Evolutionary conservation across 2,329 filamentous ascomycete species (phyloP).

Genomic region (Exophiala lecanii-corni): DNA sequence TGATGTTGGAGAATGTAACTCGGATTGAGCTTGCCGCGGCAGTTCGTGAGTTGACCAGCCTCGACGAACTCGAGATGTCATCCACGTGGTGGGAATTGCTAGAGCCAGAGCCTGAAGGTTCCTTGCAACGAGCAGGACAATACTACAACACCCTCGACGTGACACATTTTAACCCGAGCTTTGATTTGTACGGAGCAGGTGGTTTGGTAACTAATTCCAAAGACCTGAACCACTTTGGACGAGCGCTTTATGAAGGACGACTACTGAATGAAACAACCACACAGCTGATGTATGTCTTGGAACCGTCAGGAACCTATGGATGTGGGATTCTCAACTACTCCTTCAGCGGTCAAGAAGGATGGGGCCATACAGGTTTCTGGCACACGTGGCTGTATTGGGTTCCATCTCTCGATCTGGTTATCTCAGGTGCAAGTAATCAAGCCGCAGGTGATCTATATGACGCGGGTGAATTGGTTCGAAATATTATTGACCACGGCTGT

Average conservation of each 20-base stretch:
- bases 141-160: slow-evolving; percentile 6
- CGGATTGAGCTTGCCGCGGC: slow-evolving; percentile 9
- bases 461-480: slow-evolving; percentile 8
- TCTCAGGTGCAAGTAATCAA: slow-evolving; percentile 10
- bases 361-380: slow-evolving; percentile 12
- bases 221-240: slow-evolving; percentile 10
- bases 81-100: slow-evolving; percentile 11
- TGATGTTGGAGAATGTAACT: slow-evolving; percentile 10
- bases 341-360: slow-evolving; percentile 6
- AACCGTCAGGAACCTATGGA: slow-evolving; percentile 10
- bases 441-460: slow-evolving; percentile 5
- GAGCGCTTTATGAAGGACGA: slow-evolving; percentile 10
- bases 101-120: slow-evolving; percentile 6
- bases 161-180: slow-evolving; percentile 9
- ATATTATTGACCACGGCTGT: slow-evolving; percentile 9
- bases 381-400: slow-evolving; percentile 7
- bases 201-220: slow-evolving; percentile 9
- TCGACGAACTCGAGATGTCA: slow-evolving; percentile 10
- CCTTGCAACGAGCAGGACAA: slow-evolving; percentile 7
- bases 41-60: slow-evolving; percentile 8
- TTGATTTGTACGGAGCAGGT: slow-evolving; percentile 11
- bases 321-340: slow-evolving; percentile 7
- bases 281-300: slow-evolving; percentile 10
- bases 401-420: slow-evolving; percentile 11
- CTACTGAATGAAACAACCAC: slow-evolving; percentile 5